Evolutionary conservation across 2,329 filamentous ascomycete species (phyloP), one percentile per base, ranked within the genome.

Genomic region (Salinomyces thailandicus): DNA sequence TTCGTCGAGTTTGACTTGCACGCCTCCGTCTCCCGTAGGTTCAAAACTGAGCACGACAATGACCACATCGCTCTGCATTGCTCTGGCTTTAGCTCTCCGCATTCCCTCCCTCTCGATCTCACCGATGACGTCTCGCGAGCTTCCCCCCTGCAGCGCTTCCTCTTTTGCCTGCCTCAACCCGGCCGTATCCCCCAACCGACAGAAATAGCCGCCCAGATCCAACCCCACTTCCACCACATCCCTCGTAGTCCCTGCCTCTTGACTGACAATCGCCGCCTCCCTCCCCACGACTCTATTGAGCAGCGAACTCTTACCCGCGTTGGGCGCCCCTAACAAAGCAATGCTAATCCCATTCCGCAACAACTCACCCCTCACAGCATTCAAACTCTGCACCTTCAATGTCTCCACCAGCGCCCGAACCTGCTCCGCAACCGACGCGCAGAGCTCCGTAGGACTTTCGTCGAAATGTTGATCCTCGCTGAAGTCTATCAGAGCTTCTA

Each of bases 381-480:
- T 93, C 35, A 71, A 62, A 46, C 85, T 75, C 60, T 94, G 84
- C 19, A 75, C 59, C 11, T 66, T 63, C 41, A 96, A 78, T 38
- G 78, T 70, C 18, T 58, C 54, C 37, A 77, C 64, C 38, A 96
- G 73, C 1, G 53, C 58, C 1, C 59, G 54, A 2, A 93, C 73
- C 52, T 86, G 77, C 0, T 47, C 48, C 1, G 76, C 72, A 18
- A 95, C 83, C 33, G 78, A 85, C 1, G 55, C 58, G 30, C 93
- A 70, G 15, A 96, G 68, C 37, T 82, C 73, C 0, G 70, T 63
- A 1, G 85, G 82, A 2, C 84, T 80, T 60, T 94, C 86, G 49
- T 96, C 87, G 53, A 98, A 93, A 63, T 96, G 84, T 61, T 98
- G 89, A 53, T 96, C 91, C 58, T 98, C 91, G 1, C 85, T 82